Conservation (phyloP, 306 rosid species). For the Quercus parvula region DNA sequence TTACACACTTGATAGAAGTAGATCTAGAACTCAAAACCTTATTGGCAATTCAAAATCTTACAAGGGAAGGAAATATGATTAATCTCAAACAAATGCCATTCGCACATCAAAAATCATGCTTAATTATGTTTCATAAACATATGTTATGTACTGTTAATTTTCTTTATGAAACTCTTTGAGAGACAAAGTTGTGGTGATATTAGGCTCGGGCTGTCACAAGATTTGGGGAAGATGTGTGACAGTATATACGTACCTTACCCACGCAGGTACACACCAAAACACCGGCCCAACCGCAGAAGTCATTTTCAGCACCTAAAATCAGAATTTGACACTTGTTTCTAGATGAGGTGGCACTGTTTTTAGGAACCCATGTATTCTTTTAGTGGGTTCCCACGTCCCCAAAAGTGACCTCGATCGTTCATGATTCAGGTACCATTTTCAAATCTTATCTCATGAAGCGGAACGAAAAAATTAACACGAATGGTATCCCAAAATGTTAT, state of each 20-base stretch:
- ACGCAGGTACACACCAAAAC: background rate
- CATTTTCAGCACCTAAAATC: background rate
- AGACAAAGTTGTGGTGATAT: too few species aligned
- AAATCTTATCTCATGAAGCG: background rate
- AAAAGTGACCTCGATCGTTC: background rate
- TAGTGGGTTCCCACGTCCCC: background rate
- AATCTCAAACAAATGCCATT: too few species aligned
- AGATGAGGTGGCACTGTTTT: background rate
- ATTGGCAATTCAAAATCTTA: too few species aligned
- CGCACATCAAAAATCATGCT: too few species aligned
- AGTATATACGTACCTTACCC: background rate
- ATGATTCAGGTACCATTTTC: background rate
- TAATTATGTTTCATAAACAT: too few species aligned
- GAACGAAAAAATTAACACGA: background rate
- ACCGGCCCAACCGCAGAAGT: background rate
- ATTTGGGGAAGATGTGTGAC: too few species aligned
- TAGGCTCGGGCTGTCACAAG: too few species aligned
- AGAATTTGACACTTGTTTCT: background rate
- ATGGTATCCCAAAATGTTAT: background rate
- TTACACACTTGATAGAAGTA: too few species aligned
- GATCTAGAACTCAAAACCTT: too few species aligned
- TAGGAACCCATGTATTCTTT: background rate
- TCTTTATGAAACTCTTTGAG: too few species aligned
- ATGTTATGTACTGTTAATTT: too few species aligned
- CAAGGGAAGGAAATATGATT: too few species aligned